phyloP scores from a whole-genome alignment of 2,329 filamentous ascomycete species.

The Colletotrichum sp. region DNA sequence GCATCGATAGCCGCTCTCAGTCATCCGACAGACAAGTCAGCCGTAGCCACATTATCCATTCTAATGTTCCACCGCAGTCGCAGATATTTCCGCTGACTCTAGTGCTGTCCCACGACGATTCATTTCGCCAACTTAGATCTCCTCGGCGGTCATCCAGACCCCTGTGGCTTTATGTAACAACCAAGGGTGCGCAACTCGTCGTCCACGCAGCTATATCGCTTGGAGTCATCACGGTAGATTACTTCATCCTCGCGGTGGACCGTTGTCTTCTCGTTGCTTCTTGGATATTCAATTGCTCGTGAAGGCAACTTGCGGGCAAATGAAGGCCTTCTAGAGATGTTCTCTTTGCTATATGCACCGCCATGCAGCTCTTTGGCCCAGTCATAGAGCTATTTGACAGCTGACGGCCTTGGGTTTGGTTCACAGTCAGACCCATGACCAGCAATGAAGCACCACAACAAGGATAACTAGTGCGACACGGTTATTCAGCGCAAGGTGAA shows the following conservation, averaged over 20 bases:
- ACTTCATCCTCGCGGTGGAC: not conserved
- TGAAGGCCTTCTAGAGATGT: not conserved
- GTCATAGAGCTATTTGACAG: not conserved
- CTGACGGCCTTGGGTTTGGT: not conserved
- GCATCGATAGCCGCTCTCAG: not conserved
- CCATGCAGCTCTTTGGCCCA: not conserved
- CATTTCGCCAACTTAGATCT: not conserved
- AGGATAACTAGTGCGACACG: not conserved
- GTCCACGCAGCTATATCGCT: not conserved
- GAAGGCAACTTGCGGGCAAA: not conserved
- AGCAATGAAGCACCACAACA: not conserved
- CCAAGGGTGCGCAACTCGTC: not conserved
- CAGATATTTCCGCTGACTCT: not conserved
- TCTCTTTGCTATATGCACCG: not conserved
- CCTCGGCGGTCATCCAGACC: not conserved
- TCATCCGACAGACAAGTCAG: not conserved
- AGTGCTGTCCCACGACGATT: not conserved
- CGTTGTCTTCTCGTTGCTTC: not conserved
- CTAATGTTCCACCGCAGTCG: not conserved
- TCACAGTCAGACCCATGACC: not conserved
- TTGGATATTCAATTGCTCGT: rapidly evolving
- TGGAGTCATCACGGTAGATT: not conserved
- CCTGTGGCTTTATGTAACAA: not conserved
- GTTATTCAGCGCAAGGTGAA: not conserved
- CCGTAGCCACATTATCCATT: not conserved